Base-by-base conservation (phyloP, 768 basidiomycete genomes). In the Lactifluus hygrophoroides region DNA sequence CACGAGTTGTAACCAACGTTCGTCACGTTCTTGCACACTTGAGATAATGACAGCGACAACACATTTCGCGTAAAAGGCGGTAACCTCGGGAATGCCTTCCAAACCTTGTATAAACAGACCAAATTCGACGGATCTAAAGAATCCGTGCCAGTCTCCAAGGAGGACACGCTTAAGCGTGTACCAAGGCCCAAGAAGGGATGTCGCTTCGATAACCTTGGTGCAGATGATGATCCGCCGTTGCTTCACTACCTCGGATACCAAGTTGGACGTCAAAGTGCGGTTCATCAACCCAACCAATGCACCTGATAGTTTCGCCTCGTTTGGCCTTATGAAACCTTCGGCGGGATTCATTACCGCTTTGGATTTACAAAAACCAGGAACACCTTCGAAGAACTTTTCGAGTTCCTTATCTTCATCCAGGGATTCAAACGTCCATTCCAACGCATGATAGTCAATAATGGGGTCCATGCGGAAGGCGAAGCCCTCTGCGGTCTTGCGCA, bases 341-440 rank as follows among this genome's bases (percentile, higher is more conserved):
- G 2, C 6, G 13, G 23, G 10, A 21, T 48, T 16, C 17, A 17
- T 13, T 4, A 58, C 11, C 9, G 25, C 23, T 0, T 5, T 10
- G 6, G 58, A 50, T 25, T 1, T 7, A 38, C 47, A 60, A 19
- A 60, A 34, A 11, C 32, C 14, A 25, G 58, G 58, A 17, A 60
- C 14, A 16, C 40, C 58, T 8, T 54, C 58, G 17, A 55, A 60
- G 25, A 60, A 60, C 27, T 55, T 28, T 21, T 60, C 58, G 11
- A 55, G 27, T 25, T 60, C 58, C 1, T 1, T 17, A 32, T 60
- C 58, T 44, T 60, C 53, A 7, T 50, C 48, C 19, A 60, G 30
- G 6, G 48, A n/a, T 0, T 38, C 16, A 17, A 60, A 50, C 6
- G 34, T 55, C 58, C 58, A 60, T 10, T 19, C 16, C 27, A 60